Conservation (phyloP, 768 basidiomycete species). For the Pleurotus sapidus region DNA sequence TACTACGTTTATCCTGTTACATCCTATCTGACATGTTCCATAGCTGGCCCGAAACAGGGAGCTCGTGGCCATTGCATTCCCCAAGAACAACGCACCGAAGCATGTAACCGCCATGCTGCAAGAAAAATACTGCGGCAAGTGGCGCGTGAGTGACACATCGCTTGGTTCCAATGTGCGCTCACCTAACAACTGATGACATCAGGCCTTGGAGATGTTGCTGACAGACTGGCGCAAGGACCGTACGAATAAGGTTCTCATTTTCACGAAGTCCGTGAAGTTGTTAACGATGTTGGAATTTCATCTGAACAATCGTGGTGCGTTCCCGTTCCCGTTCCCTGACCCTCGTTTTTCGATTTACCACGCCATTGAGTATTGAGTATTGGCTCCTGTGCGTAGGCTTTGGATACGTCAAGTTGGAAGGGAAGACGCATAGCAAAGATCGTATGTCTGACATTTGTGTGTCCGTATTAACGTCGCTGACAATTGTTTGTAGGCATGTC, state of each 20-base stretch:
- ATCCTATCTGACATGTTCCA: neutral
- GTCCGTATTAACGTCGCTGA: neutral
- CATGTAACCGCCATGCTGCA: slow-evolving; percentile 62
- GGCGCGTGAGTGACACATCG: slow-evolving; percentile 50
- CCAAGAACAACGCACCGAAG: slow-evolving; percentile 50
- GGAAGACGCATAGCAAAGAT: slow-evolving; percentile 62
- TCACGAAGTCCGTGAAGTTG: slow-evolving; percentile 90
- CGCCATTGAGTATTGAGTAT: neutral
- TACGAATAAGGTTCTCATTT: slow-evolving; percentile 87
- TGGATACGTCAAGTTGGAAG: slow-evolving; percentile 75
- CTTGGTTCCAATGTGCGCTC: neutral
- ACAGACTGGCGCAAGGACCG: slow-evolving; percentile 61
- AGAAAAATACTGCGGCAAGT: slow-evolving; percentile 78
- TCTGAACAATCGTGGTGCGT: slow-evolving; percentile 52
- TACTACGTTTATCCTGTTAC: neutral
- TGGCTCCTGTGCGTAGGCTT: slow-evolving; percentile 32
- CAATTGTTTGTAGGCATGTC: slow-evolving; percentile 38
- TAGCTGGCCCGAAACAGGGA: slow-evolving; percentile 53
- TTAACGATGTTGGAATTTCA: slow-evolving; percentile 83
- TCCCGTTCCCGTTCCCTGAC: neutral
- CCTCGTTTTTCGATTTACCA: neutral
- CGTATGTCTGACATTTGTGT: slow-evolving; percentile 42
- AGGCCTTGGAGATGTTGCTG: slow-evolving; percentile 70
- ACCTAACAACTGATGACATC: neutral
- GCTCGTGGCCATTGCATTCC: slow-evolving; percentile 62